Evolutionary conservation across 257 asterid species (phyloP), one percentile per base, ranked within the genome.

Genomic region (Solanum sparsipilum): DNA sequence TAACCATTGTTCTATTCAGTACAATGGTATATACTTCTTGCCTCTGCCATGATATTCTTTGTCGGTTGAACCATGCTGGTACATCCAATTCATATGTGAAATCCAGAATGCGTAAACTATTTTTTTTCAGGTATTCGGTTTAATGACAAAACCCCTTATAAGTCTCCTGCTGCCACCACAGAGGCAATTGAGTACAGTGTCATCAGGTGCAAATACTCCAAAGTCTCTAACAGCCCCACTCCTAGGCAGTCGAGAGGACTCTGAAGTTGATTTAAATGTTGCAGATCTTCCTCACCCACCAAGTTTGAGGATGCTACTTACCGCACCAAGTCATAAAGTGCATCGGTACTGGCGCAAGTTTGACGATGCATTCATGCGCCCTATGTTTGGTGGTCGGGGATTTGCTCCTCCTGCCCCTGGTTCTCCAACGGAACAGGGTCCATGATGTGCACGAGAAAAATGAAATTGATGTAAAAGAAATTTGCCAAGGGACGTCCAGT

Each of bases 341-440:
- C 92, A 91, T 71, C 86, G 84, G 8, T 84, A 89, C 44, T 91
- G 92, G 93, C 91, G 93, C 13, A 91, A 73, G 88, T 91, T 91
- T 44, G 93, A 91, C 8, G 91, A 91, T 86, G 4, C 91, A 9
- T 91, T 89, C 78, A 91, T 91, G 93, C 93, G 93, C 5, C 93
- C 93, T 0, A 72, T 91, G 72, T 91, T 91, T 86, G 93, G 93
- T 27, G 93, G 93, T 13, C 91, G 93, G 58, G 93, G 93, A 4
- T 91, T 91, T 67, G 90, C 88, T 32, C 91, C 93, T 18, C 58
- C 88, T 41, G 70, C 76, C 76, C 91, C 92, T 12, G 88, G 91
- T 46, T 91, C 92, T 39, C 92, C 92, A 6, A 86, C 87, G 31
- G 93, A 90, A 84, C 82, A 35, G 60, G 60, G 23, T 75, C 86